These are phyloP conservation scores for Colletotrichum karsti DNA, from an alignment of 2,329 filamentous ascomycete species.

Conservation along the genomic window DNA sequence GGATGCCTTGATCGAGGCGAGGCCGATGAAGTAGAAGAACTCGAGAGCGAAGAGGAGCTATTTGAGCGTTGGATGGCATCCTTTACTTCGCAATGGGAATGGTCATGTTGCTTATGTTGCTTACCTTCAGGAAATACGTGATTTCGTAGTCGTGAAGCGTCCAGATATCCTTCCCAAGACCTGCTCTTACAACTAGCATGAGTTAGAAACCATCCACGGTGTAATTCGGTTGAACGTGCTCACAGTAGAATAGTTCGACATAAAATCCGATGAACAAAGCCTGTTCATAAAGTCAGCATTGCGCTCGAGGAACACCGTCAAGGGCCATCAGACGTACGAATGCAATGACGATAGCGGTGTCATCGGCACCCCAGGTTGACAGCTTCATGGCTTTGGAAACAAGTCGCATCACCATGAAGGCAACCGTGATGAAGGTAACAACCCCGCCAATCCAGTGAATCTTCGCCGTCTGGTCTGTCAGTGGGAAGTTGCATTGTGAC, in stretches of 20 bases:
- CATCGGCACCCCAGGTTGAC: not conserved
- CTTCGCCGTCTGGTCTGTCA: not conserved
- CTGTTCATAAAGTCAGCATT: not conserved
- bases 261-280: not conserved
- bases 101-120: no score
- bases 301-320: fast-evolving
- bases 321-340: not conserved
- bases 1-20: conserved; percentile 31
- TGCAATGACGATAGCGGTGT: not conserved
- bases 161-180: conserved; percentile 48
- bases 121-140: conserved; percentile 39
- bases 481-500: not conserved
- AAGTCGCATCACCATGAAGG: conserved; percentile 3
- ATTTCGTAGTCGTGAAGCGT: conserved; percentile 36
- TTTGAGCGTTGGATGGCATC: not conserved
- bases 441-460: not conserved
- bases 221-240: not conserved
- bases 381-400: not conserved
- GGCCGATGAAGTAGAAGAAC: conserved; percentile 39
- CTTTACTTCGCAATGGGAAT: not conserved
- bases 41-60: conserved; percentile 38
- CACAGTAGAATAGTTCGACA: not conserved
- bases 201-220: conserved; percentile 21
- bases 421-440: not conserved
- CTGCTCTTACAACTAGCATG: conserved; percentile 30